Conservation (phyloP, 352 stramenopile species). For the Aphanomyces stellatus region DNA sequence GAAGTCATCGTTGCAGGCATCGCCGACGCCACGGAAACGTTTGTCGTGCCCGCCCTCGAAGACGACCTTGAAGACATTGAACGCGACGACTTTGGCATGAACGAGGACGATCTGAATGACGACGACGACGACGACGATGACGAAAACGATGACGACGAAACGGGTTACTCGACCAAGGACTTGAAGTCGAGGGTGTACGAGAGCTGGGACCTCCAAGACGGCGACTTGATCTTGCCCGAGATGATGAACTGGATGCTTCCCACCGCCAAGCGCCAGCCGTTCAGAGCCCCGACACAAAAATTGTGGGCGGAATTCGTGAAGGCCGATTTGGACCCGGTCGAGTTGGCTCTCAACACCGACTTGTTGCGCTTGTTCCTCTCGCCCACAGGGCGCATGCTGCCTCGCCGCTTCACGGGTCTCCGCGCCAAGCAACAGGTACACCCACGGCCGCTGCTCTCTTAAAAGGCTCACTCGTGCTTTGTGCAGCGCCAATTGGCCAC, state of each 20-base stretch:
- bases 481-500: constrained; percentile 55
- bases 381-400: constrained; percentile 69
- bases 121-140: constrained; percentile 10
- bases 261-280: constrained; percentile 21
- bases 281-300: neutral
- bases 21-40: neutral
- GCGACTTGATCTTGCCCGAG: constrained; percentile 30
- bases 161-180: too few relatives aligned
- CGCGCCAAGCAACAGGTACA: constrained; percentile 57
- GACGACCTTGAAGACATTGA: neutral
- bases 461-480: neutral
- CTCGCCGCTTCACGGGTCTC: constrained; percentile 68
- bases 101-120: neutral
- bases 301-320: constrained; percentile 19
- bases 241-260: constrained; percentile 83
- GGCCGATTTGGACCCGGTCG: constrained; percentile 41
- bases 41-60: neutral
- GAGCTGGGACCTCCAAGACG: constrained; percentile 1
- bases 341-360: constrained; percentile 69
- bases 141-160: too few relatives aligned
- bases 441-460: neutral
- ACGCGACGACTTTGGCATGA: neutral
- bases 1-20: neutral
- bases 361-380: constrained; percentile 77
- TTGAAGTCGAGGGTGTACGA: constrained; percentile 2